phyloP scores from a whole-genome alignment of 2,329 filamentous ascomycete species.

The Magnaporthiopsis incrustans region DNA sequence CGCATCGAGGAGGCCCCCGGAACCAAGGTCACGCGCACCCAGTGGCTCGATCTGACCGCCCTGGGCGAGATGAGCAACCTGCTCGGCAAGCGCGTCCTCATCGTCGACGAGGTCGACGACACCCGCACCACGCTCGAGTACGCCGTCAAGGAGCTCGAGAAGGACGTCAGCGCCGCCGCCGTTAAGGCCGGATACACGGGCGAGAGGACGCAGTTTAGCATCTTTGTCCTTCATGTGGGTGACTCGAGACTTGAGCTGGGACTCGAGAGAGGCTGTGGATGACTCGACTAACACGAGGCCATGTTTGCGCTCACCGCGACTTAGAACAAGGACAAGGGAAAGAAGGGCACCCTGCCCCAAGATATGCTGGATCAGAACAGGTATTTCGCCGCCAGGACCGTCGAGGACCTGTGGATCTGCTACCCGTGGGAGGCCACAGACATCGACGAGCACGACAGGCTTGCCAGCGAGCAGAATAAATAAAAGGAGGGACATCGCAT shows the following conservation, averaged over 20 bases:
- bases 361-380: constrained; percentile 65
- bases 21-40: constrained; percentile 92
- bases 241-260: background rate
- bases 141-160: constrained; percentile 84
- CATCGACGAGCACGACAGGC: constrained; percentile 82
- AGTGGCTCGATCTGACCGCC: constrained; percentile 90
- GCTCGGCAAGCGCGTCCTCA: constrained; percentile 84
- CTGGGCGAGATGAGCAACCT: constrained; percentile 79
- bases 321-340: constrained; percentile 93
- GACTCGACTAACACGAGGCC: constrained; percentile 4
- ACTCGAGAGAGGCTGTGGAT: background rate
- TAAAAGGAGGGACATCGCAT: background rate
- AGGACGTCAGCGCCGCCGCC: constrained; percentile 78
- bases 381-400: constrained; percentile 81
- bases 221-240: constrained; percentile 90
- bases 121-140: constrained; percentile 92
- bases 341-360: constrained; percentile 78
- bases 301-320: constrained; percentile 3
- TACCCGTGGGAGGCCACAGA: constrained; percentile 97
- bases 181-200: constrained; percentile 31
- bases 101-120: constrained; percentile 94
- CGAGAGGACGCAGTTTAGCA: constrained; percentile 78
- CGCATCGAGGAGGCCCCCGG: constrained; percentile 65
- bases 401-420: constrained; percentile 95
- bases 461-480: constrained; percentile 42